These are phyloP conservation scores for Cymodocea nodosa DNA, from an alignment of 116 monocot genomes.

Conservation along the genomic window DNA sequence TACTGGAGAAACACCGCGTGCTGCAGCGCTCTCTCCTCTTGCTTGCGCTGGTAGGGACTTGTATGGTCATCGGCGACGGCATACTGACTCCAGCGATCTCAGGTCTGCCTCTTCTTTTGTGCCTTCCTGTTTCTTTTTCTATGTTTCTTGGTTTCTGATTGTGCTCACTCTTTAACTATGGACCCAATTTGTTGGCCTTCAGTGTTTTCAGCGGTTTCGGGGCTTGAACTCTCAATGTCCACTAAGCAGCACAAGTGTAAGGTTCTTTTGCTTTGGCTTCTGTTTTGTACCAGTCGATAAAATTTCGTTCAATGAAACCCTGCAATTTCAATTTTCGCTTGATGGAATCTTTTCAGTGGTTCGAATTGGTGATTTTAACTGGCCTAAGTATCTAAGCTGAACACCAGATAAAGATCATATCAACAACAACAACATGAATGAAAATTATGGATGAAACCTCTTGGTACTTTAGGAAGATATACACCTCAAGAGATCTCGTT, in stretches of 20 bases:
- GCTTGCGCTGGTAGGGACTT: slow-evolving; percentile 71
- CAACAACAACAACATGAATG: too few relatives aligned
- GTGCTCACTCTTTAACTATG: too few relatives aligned
- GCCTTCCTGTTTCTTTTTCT: neutral
- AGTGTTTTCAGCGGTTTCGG: slow-evolving; percentile 93
- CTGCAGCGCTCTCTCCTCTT: slow-evolving; percentile 54
- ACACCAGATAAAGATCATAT: too few relatives aligned
- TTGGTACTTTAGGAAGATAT: too few relatives aligned
- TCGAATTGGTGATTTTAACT: too few relatives aligned
- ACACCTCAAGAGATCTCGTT: too few relatives aligned
- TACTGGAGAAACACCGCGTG: slow-evolving; percentile 53
- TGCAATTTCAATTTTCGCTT: too few relatives aligned
- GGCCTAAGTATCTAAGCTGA: too few relatives aligned
- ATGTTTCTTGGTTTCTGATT: neutral
- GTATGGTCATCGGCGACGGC: slow-evolving; percentile 94
- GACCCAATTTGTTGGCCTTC: neutral
- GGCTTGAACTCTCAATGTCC: slow-evolving; percentile 74
- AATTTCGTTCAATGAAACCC: too few relatives aligned
- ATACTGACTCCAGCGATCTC: slow-evolving; percentile 89
- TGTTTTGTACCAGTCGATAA: too few relatives aligned
- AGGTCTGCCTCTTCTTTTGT: slow-evolving; percentile 21
- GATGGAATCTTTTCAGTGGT: too few relatives aligned
- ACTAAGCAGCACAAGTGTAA: slow-evolving; percentile 84
- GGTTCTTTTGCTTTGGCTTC: neutral
- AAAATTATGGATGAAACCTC: too few relatives aligned